A percentile compares a stretch with the other conserved stretches of the same genome.
These are phyloP conservation scores for Colletotrichum siamense DNA, from an alignment of 2,329 filamentous ascomycete species.

Conservation along the genomic window DNA sequence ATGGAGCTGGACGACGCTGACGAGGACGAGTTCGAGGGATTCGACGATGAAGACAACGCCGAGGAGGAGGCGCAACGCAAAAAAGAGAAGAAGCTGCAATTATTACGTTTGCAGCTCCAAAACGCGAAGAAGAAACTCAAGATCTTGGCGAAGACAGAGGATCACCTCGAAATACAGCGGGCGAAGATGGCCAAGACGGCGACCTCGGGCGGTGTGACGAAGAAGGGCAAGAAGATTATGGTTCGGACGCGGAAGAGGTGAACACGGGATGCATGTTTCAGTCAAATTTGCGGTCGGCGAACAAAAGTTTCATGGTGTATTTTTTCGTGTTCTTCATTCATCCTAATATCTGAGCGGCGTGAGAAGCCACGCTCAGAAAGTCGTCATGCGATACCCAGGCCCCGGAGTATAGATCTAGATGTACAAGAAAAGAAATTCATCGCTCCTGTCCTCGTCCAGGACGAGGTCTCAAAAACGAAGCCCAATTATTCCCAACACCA, in stretches of 20 bases:
- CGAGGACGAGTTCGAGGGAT: slow-evolving; percentile 28
- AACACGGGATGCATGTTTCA: background rate
- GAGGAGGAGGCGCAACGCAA: slow-evolving; percentile 39
- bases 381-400: slow-evolving; percentile 27
- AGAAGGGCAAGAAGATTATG: slow-evolving; percentile 67
- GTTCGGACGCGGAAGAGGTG: slow-evolving; percentile 66
- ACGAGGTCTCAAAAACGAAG: slow-evolving; percentile 5
- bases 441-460: slow-evolving; percentile 1
- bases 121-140: slow-evolving; percentile 59
- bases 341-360: slow-evolving; percentile 14
- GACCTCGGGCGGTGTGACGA: slow-evolving; percentile 64
- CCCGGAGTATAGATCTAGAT: slow-evolving; percentile 22
- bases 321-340: slow-evolving; percentile 16
- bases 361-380: slow-evolving; percentile 21
- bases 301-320: background rate
- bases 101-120: slow-evolving; percentile 54
- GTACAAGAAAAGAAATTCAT: slow-evolving; percentile 14
- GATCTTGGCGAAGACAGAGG: slow-evolving; percentile 60
- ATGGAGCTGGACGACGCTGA: slow-evolving; percentile 28
- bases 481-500: slow-evolving; percentile 2
- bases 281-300: background rate
- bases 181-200: slow-evolving; percentile 71
- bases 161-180: slow-evolving; percentile 61
- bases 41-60: slow-evolving; percentile 23
- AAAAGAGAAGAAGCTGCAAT: slow-evolving; percentile 46